Percentiles rank a stretch among this genome's conserved stretches.
Evolutionary conservation across 1,284 basidiomycete species (phyloP).

Genomic region (Pyrrhoderma lamaoense): DNA sequence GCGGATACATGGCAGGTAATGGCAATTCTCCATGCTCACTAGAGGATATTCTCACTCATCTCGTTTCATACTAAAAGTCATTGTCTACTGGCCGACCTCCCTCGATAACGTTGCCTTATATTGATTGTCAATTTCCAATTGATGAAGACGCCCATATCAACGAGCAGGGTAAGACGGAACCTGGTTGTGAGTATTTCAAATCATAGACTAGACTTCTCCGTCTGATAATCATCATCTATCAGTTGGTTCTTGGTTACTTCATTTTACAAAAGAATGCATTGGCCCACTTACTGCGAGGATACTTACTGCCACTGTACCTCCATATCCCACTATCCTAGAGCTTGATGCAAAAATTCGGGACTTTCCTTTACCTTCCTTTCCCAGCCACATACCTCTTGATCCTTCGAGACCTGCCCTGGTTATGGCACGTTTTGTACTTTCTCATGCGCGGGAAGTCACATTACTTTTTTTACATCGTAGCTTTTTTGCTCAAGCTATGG

Average conservation of each 20-base stretch:
- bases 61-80: slow-evolving; percentile 16
- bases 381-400: slow-evolving; percentile 27
- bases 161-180: slow-evolving; percentile 29
- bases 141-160: slow-evolving; percentile 28
- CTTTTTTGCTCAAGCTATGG: slow-evolving; percentile 65
- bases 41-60: background rate
- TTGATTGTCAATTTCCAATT: slow-evolving; percentile 49
- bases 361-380: slow-evolving; percentile 46
- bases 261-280: slow-evolving; percentile 58
- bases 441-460: slow-evolving; percentile 54
- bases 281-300: slow-evolving; percentile 58
- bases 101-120: slow-evolving; percentile 48
- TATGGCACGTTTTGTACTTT: slow-evolving; percentile 44
- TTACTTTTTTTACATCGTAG: slow-evolving; percentile 61
- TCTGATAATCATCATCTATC: slow-evolving; percentile 11
- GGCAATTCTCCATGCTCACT: too few species aligned
- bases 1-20: slow-evolving; percentile 60
- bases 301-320: slow-evolving; percentile 53
- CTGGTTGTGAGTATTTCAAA: slow-evolving; percentile 32
- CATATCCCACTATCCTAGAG: slow-evolving; percentile 62
- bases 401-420: slow-evolving; percentile 28
- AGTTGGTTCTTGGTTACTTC: slow-evolving; percentile 56
- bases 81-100: slow-evolving; percentile 47
- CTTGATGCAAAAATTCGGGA: slow-evolving; percentile 65
- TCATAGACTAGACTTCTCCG: background rate